These are phyloP conservation scores for Phytophthora podocarpi DNA, from an alignment of 352 stramenopile genomes.

Conservation along the genomic window DNA sequence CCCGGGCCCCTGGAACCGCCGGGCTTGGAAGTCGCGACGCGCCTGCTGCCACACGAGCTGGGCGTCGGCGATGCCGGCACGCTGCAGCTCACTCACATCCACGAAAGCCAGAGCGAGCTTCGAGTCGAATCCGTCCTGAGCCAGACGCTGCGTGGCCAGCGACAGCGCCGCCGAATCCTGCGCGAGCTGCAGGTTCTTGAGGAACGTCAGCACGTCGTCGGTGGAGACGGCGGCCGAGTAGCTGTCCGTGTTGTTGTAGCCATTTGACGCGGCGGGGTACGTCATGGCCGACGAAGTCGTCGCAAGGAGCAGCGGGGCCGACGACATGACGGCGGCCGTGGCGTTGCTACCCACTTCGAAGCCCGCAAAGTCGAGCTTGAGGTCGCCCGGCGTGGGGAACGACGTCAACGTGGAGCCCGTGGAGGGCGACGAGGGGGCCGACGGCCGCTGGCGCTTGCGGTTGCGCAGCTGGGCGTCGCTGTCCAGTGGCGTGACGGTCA, in stretches of 20 bases:
- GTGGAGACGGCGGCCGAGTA: conserved; percentile 11
- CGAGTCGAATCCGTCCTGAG: conserved; percentile 68
- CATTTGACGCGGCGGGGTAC: conserved; percentile 9
- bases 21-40: conserved; percentile 48
- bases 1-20: conserved; percentile 44
- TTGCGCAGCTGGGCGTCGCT: conserved; percentile 34
- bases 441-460: conserved; percentile 43
- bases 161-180: conserved; percentile 38
- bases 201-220: conserved; percentile 52
- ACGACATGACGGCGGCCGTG: conserved; percentile 13
- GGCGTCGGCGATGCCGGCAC: conserved; percentile 55
- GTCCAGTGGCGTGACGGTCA: conserved; percentile 39
- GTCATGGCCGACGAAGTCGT: conserved; percentile 24
- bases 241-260: conserved; percentile 18
- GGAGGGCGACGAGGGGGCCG: conserved; percentile 13
- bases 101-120: conserved; percentile 58
- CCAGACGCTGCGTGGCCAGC: conserved; percentile 43
- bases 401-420: conserved; percentile 5
- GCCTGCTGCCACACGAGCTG: conserved; percentile 53
- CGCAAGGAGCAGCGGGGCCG: conserved; percentile 13
- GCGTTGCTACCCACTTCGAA: conserved; percentile 42
- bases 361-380: conserved; percentile 70
- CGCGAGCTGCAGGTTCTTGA: conserved; percentile 54
- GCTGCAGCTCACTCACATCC: conserved; percentile 48
- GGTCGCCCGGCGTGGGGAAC: conserved; percentile 45